Base-by-base conservation (phyloP, 2,329 filamentous ascomycete species). In the Daldinia sp. region DNA sequence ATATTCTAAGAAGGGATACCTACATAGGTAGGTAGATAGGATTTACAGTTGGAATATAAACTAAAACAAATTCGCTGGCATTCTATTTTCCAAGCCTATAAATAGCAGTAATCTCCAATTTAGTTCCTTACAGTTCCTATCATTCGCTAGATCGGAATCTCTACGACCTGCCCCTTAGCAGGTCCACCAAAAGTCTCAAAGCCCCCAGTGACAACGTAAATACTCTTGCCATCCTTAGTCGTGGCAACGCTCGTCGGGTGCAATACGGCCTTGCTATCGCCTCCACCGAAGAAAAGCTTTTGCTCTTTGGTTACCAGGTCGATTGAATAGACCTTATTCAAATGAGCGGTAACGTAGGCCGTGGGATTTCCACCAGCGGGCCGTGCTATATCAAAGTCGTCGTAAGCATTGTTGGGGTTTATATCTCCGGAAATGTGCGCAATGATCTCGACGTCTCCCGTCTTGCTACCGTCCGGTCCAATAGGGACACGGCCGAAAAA, bases 1-100 rank as follows among this genome's bases (percentile, higher is more conserved):
- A 70, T 70, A 23, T 72, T 72, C 50, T 72, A 57, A 30, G 26
- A 51, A 33, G 10, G 1, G 46, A 51, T 10, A 18, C 2, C 5
- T n/a, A n/a, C n/a, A n/a, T 28, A n/a, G 30, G 15, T 33, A 18
- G 1, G 1, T n/a, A 15, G n/a, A 50, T 28, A 9, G 6, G 23
- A n/a, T 10, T 15, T 50, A 13, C 23, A 30, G 30, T 30, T 30
- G 23, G 26, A n/a, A 50, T 28, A 6, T 30, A 50, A 46, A 4
- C 20, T 5, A 3, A 4, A 26, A 12, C 5, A 50, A 9, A 6
- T 50, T 30, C 6, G 6, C 23, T n/a, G 6, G 46, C 18, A n/a
- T 50, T 48, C 4, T 18, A 10, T 12, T 44, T 44, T 12, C 18
- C 9, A 35, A 35, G 33, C 2, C 9, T 33, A 33, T 15, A 15